A percentile compares a stretch with the other conserved stretches of the same genome.
Evolutionary conservation across 1,284 basidiomycete genomes (phyloP).

Genomic region (Malassezia restricta): DNA sequence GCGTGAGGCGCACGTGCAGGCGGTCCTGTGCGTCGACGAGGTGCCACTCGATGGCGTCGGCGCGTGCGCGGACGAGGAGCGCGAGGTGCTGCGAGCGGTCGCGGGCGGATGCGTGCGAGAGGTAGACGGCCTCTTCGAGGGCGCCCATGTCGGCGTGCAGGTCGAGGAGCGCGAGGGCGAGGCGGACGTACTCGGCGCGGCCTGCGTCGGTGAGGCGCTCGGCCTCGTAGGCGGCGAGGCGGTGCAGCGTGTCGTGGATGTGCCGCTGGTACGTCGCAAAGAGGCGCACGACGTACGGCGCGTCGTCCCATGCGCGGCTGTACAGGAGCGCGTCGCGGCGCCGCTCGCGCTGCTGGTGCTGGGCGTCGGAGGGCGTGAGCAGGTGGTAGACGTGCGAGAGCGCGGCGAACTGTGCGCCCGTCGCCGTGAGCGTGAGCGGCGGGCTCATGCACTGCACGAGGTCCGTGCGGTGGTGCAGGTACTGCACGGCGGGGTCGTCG

Average conservation of each 20-base stretch:
- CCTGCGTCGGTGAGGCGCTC: constrained; percentile 50
- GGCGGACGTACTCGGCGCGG: constrained; percentile 52
- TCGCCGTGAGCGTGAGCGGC: constrained; percentile 65
- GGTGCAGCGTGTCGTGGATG: constrained; percentile 52
- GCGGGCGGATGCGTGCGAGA: constrained; percentile 55
- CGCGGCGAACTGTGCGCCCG: constrained; percentile 69
- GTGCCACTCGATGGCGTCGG: constrained; percentile 80
- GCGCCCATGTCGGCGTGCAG: constrained; percentile 63
- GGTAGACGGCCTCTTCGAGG: constrained; percentile 76
- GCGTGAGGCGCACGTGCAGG: constrained; percentile 72
- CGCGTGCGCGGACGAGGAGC: constrained; percentile 66
- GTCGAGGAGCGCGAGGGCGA: constrained; percentile 63
- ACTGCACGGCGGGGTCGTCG: constrained; percentile 50
- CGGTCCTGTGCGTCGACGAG: constrained; percentile 57
- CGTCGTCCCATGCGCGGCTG: constrained; percentile 79
- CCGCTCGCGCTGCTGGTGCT: constrained; percentile 44
- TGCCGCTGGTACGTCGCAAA: constrained; percentile 64
- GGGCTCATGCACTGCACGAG: constrained; percentile 68
- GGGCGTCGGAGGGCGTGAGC: constrained; percentile 69
- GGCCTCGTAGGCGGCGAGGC: constrained; percentile 36
- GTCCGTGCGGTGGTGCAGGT: constrained; percentile 73
- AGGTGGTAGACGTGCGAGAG: constrained; percentile 80
- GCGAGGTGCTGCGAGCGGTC: constrained; percentile 65
- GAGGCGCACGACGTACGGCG: constrained; percentile 57
- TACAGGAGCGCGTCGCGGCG: constrained; percentile 64